Percentiles rank a stretch among this genome's conserved stretches.
Conservation (phyloP, 192 early-diverging fungal species). For the Chytriomyces confervae region DNA sequence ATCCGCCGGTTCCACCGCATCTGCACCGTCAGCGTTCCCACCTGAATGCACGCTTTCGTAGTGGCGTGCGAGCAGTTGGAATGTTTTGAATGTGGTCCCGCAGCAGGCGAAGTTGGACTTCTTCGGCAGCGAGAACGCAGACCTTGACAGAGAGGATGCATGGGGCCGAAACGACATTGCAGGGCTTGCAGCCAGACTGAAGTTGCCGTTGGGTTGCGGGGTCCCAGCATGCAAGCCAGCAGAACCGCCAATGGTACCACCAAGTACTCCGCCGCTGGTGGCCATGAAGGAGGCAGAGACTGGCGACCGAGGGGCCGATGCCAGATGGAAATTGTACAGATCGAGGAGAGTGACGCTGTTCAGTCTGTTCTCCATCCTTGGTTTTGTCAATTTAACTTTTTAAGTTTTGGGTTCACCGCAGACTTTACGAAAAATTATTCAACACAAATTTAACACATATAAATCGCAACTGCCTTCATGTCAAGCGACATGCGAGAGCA, state of each 20-base stretch:
- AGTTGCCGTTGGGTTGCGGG: background rate
- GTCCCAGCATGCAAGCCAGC: background rate
- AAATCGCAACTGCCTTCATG: background rate
- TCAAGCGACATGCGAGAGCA: background rate
- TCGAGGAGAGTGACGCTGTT: conserved; percentile 35
- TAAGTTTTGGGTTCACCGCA: background rate
- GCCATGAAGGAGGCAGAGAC: conserved; percentile 12
- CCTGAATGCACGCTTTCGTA: conserved; percentile 13
- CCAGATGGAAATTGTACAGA: conserved; percentile 40
- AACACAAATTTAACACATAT: no score
- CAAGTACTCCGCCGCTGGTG: background rate
- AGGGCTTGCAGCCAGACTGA: background rate
- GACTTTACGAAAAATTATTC: background rate
- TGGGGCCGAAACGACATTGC: background rate
- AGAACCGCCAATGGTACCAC: background rate
- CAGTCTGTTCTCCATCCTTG: background rate
- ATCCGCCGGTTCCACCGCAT: background rate
- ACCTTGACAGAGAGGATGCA: background rate
- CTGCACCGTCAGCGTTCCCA: background rate
- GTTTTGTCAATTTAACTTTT: background rate
- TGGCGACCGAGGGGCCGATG: conserved; percentile 22
- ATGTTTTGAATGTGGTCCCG: conserved; percentile 17
- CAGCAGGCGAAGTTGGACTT: conserved; percentile 28
- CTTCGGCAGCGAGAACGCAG: conserved; percentile 15
- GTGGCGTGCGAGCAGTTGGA: conserved; percentile 19